Evolutionary conservation across 2,329 filamentous ascomycete species (phyloP).

Genomic region (Sarocladiaceae sp.): DNA sequence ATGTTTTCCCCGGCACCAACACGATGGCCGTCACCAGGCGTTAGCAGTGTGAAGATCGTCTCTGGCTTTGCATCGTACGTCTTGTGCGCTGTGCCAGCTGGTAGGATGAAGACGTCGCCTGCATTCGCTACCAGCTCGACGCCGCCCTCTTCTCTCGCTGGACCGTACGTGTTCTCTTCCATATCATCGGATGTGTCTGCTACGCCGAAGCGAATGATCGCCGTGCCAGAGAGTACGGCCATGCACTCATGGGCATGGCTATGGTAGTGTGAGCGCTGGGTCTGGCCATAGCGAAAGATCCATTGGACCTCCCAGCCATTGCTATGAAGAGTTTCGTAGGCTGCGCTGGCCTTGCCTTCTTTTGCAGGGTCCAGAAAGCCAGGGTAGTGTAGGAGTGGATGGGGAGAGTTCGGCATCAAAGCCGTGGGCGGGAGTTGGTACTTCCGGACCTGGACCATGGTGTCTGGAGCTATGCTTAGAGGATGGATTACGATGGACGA

Average conservation of each 20-base stretch:
- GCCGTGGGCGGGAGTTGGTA: constrained; percentile 38
- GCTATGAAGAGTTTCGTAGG: constrained; percentile 38
- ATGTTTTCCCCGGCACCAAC: constrained; percentile 26
- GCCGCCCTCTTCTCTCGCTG: constrained; percentile 39
- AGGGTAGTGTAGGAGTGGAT: constrained; percentile 50
- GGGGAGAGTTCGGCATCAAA: constrained; percentile 47
- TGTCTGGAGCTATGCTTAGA: constrained; percentile 14
- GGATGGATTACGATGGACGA: too few relatives aligned
- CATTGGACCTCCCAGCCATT: constrained; percentile 52
- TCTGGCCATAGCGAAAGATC: constrained; percentile 53
- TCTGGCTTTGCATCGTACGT: constrained; percentile 38
- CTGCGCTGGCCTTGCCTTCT: constrained; percentile 31
- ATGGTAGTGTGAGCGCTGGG: constrained; percentile 55
- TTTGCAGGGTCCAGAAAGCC: constrained; percentile 27
- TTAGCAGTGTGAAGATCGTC: constrained; percentile 29
- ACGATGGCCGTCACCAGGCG: constrained; percentile 36
- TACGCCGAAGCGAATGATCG: constrained; percentile 50
- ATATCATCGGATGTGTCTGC: constrained; percentile 39
- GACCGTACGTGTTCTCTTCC: constrained; percentile 33
- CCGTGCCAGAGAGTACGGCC: constrained; percentile 48
- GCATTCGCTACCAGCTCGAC: constrained; percentile 41
- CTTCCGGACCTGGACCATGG: constrained; percentile 23
- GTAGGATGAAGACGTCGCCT: constrained; percentile 57
- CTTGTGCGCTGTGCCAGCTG: constrained; percentile 53
- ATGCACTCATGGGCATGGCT: constrained; percentile 53